Percentiles rank a stretch among this genome's conserved stretches.
Conservation (phyloP, 495 filamentous ascomycete species). For the Lindgomyces ingoldianus region DNA sequence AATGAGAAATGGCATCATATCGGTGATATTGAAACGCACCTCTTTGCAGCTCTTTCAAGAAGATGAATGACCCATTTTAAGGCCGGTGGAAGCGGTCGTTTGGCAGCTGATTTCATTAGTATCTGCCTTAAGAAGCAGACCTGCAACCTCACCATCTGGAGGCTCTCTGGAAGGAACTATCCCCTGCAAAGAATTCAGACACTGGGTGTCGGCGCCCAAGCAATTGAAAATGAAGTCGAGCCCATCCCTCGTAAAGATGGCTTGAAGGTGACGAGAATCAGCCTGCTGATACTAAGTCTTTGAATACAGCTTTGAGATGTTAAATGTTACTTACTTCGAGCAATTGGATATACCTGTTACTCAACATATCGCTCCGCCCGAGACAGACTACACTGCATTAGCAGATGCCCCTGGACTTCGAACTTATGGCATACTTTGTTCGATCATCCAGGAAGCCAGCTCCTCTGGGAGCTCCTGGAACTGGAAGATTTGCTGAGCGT, state of each 20-base stretch:
- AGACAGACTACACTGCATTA: constrained; percentile 49
- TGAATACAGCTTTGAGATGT: background rate
- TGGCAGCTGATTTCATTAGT: constrained; percentile 5
- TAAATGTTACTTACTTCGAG: constrained; percentile 35
- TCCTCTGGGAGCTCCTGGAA: constrained; percentile 64
- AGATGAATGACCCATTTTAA: constrained; percentile 19
- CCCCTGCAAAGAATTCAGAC: background rate
- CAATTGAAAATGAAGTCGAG: constrained; percentile 4
- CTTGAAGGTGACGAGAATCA: constrained; percentile 19
- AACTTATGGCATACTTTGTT: constrained; percentile 52
- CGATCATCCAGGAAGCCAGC: constrained; percentile 71
- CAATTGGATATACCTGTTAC: constrained; percentile 63
- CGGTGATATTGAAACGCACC: background rate
- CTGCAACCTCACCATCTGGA: background rate
- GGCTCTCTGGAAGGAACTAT: constrained; percentile 13
- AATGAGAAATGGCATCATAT: background rate
- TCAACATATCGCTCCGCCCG: constrained; percentile 62
- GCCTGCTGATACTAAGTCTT: background rate
- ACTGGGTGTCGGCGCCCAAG: constrained; percentile 6
- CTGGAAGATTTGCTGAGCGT: constrained; percentile 60
- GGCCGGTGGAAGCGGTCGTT: constrained; percentile 10
- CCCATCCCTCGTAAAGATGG: background rate
- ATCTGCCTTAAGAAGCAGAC: background rate
- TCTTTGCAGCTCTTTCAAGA: constrained; percentile 11
- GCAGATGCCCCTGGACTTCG: background rate